Conservation (phyloP, 495 filamentous ascomycete species). For the Neurospora sp. region DNA sequence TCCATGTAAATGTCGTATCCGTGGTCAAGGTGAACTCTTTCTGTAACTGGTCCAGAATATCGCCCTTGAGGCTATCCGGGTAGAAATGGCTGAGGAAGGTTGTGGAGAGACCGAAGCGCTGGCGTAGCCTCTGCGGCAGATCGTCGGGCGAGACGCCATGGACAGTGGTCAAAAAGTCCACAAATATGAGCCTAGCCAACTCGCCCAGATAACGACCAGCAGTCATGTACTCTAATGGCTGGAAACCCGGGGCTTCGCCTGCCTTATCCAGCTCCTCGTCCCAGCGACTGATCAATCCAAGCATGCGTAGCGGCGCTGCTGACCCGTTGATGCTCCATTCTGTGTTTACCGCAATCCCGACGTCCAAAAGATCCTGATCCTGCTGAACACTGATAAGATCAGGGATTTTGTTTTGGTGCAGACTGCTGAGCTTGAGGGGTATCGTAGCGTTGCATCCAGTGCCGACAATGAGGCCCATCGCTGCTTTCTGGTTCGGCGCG, state of each 20-base stretch:
- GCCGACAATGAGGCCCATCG: conserved; percentile 73
- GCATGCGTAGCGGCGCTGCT: conserved; percentile 50
- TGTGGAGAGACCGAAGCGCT: conserved; percentile 59
- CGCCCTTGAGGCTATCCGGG: conserved; percentile 36
- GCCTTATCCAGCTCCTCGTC: conserved; percentile 54
- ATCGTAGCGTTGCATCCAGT: conserved; percentile 81
- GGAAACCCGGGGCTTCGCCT: conserved; percentile 66
- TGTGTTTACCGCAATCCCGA: conserved; percentile 68
- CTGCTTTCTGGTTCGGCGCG: conserved; percentile 36
- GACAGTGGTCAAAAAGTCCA: conserved; percentile 51
- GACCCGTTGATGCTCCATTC: conserved; percentile 79
- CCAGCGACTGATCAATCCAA: conserved; percentile 61
- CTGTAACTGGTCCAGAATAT: conserved; percentile 42
- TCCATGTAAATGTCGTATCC: conserved; percentile 48
- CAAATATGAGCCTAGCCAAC: conserved; percentile 60
- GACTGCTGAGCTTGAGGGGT: conserved; percentile 51
- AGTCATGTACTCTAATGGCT: conserved; percentile 85
- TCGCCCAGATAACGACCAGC: conserved; percentile 76
- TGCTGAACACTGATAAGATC: conserved; percentile 44
- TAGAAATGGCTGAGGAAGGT: conserved; percentile 59
- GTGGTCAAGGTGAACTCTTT: conserved; percentile 30
- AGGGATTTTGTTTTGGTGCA: conserved; percentile 53
- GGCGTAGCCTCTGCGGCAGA: conserved; percentile 50
- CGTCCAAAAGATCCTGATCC: conserved; percentile 44
- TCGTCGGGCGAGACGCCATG: conserved; percentile 20